Percentiles rank a stretch among this genome's conserved stretches.
Evolutionary conservation across 2,329 filamentous ascomycete species (phyloP).

Genomic region (Myriosclerotinia scirpicola): DNA sequence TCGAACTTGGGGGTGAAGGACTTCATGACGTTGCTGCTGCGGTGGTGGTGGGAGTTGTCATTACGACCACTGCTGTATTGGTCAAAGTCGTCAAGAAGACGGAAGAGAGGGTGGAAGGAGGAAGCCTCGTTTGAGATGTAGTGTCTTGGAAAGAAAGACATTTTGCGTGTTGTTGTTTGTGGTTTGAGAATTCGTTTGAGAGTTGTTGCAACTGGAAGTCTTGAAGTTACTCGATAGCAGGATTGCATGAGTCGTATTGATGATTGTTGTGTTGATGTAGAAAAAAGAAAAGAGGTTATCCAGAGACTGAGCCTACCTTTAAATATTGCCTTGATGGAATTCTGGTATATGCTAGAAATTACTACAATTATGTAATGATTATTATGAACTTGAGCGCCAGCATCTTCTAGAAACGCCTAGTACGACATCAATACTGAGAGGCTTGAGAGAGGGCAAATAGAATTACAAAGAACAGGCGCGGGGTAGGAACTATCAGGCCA

Average conservation of each 20-base stretch:
- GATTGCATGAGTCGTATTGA: slow-evolving; percentile 24
- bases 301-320: slow-evolving; percentile 13
- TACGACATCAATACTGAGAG: too few species aligned
- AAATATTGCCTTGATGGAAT: slow-evolving; percentile 18
- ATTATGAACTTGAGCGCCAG: slow-evolving; percentile 2
- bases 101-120: slow-evolving; percentile 61
- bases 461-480: slow-evolving; percentile 13
- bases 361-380: slow-evolving; percentile 1
- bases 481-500: slow-evolving; percentile 8
- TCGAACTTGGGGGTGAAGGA: slow-evolving; percentile 78
- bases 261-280: slow-evolving; percentile 24
- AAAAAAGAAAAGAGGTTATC: slow-evolving; percentile 6
- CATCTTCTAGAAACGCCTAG: slow-evolving; percentile 6
- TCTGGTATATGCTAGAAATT: slow-evolving; percentile 23
- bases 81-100: slow-evolving; percentile 64
- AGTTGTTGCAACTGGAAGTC: slow-evolving; percentile 21
- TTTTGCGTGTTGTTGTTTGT: slow-evolving; percentile 45
- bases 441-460: slow-evolving; percentile 16
- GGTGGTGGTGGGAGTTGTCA: slow-evolving; percentile 25
- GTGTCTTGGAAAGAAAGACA: slow-evolving; percentile 60
- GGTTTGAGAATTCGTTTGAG: slow-evolving; percentile 32
- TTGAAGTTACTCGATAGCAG: slow-evolving; percentile 15
- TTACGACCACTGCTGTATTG: slow-evolving; percentile 46
- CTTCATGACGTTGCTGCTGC: slow-evolving; percentile 30
- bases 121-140: slow-evolving; percentile 41